These are phyloP conservation scores for Lepidium didymum DNA, from an alignment of 345 rosid genomes.

Conservation along the genomic window DNA sequence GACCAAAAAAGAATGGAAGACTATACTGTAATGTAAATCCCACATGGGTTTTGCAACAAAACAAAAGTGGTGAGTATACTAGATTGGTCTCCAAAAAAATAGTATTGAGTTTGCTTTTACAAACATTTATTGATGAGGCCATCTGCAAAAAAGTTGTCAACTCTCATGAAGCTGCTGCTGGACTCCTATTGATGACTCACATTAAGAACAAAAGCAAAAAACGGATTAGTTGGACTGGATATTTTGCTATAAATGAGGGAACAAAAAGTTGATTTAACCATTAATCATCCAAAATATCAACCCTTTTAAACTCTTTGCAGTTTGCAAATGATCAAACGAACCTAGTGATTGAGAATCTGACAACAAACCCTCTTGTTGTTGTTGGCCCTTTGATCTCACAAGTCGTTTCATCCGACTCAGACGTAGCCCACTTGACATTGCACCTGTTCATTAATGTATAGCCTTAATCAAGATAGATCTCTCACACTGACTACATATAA, in stretches of 20 bases:
- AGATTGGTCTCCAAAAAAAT: neutral
- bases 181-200: neutral
- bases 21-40: neutral
- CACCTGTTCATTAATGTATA: constrained; percentile 36
- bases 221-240: neutral
- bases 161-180: neutral
- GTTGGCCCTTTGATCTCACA: constrained; percentile 42
- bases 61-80: neutral
- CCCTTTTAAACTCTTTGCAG: neutral
- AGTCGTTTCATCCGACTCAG: constrained; percentile 62
- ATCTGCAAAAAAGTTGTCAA: neutral
- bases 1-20: neutral
- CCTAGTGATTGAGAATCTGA: constrained; percentile 37
- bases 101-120: neutral
- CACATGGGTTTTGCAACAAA: neutral
- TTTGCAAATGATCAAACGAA: constrained; percentile 7
- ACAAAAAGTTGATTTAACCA: neutral
- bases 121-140: neutral
- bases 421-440: constrained; percentile 49
- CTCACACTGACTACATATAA: neutral
- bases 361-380: constrained; percentile 12
- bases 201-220: neutral
- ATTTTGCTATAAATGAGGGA: neutral
- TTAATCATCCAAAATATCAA: neutral
- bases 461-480: neutral